Evolutionary conservation across 768 basidiomycete species (phyloP), one percentile per base, ranked within the genome.

Genomic region (Russula sp.): DNA sequence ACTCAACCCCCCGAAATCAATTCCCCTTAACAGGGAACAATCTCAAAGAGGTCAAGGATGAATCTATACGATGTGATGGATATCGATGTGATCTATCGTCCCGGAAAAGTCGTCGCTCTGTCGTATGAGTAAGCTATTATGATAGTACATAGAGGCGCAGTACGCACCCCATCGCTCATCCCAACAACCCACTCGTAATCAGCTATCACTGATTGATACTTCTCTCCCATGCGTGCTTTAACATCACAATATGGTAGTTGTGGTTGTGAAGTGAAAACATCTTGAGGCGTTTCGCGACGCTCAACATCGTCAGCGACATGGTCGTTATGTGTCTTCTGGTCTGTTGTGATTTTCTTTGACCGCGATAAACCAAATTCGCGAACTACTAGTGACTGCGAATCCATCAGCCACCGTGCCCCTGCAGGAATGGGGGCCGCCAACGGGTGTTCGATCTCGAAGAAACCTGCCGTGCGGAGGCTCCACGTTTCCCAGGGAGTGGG

Each of bases 181-280:
- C 64, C 64, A 28, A 65, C 54, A 7, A 65, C 50, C 64, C 64
- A 65, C 40, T 65, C 64, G 42, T 65, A 52, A 38, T 65, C 64
- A n/a, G 64, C 64, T 34, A 61, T 57, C 22, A 61, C 14, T 16
- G 64, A 65, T 44, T 65, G 49, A 26, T 65, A 65, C 38, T 42
- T 65, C 49, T 61, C 64, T 36, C 55, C 64, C 26, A 57, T 56
- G 50, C 40, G 44, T 34, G 46, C 57, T 32, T 30, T 24, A 4
- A 61, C 36, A 20, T 61, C 64, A 34, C 30, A 57, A 32, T 44
- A 56, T 16, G 55, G 40, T n/a, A 65, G 42, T 20, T 57, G 55
- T 2, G 64, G 42, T 24, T 57, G 55, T 4, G 60, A 57, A 28
- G 64, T 32, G 30, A 61, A 30, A 13, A 28, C 32, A 38, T 52